Evolutionary conservation across 1,139 yeast genomes (phyloP).

Genomic region (Candida neerlandica): DNA sequence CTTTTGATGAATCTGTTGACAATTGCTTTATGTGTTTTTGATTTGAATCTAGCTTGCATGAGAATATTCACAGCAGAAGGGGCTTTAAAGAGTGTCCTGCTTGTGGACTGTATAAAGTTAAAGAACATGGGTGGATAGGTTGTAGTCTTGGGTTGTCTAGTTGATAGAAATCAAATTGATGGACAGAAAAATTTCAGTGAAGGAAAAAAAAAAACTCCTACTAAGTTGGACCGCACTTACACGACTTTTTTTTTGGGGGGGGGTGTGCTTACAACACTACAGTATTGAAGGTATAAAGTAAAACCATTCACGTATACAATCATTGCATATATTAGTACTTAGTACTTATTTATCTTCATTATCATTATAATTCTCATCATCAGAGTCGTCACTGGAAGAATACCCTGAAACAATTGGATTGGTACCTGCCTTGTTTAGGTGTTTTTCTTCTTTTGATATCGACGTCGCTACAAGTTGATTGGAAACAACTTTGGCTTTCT

Average conservation of each 20-base stretch:
- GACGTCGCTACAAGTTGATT: background rate
- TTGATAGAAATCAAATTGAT: constrained; percentile 10
- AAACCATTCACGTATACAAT: too few species aligned
- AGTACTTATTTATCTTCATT: background rate
- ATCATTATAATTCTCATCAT: constrained; percentile 9
- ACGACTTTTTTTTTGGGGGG: constrained; percentile 2
- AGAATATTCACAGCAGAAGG: constrained; percentile 24
- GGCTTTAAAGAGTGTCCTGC: constrained; percentile 19
- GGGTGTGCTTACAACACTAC: background rate
- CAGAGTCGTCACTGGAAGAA: constrained; percentile 7
- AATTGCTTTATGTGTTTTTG: constrained; percentile 74
- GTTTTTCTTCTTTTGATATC: background rate
- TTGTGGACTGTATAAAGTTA: constrained; percentile 20
- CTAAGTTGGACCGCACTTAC: background rate
- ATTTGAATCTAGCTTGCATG: constrained; percentile 49
- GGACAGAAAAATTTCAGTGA: constrained; percentile 1
- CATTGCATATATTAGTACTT: too few species aligned
- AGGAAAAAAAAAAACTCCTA: background rate
- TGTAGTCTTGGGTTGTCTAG: background rate
- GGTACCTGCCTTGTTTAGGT: background rate
- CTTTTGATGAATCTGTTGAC: constrained; percentile 83
- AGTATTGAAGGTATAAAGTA: too few species aligned
- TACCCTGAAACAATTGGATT: background rate
- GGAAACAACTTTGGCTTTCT: background rate
- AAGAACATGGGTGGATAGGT: constrained; percentile 14